Percentiles rank a stretch among this genome's conserved stretches.
These are phyloP conservation scores for Cornus suecica DNA, from an alignment of 148 eudicot genomes.

Conservation along the genomic window DNA sequence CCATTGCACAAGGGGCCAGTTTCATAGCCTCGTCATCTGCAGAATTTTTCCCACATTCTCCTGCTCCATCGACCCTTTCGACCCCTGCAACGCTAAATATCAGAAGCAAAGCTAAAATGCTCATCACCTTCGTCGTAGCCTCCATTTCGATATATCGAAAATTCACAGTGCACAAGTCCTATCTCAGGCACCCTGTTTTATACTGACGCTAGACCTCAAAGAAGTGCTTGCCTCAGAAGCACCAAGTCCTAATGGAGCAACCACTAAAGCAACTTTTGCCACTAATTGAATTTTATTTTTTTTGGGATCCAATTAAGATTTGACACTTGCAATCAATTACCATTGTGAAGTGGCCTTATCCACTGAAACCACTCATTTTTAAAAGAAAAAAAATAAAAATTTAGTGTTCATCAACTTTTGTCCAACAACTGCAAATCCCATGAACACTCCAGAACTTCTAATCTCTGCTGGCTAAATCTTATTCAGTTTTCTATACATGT, in stretches of 20 bases:
- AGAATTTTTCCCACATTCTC: constrained; percentile 32
- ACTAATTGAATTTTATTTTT: too few species aligned
- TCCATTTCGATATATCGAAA: constrained; percentile 3
- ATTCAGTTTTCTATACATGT: too few species aligned
- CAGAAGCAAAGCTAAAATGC: constrained; percentile 22
- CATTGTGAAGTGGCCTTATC: too few species aligned
- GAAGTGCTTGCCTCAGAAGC: background rate
- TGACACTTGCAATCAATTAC: background rate
- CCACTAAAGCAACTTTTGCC: background rate
- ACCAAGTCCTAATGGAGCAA: background rate
- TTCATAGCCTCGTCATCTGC: constrained; percentile 49
- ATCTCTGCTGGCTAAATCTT: too few species aligned
- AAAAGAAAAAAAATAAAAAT: too few species aligned
- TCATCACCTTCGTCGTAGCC: constrained; percentile 22
- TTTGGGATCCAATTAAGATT: background rate
- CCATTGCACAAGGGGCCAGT: constrained; percentile 50
- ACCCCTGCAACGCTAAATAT: background rate
- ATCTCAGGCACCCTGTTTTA: background rate
- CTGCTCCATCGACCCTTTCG: too few species aligned
- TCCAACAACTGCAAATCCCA: too few species aligned
- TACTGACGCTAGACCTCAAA: background rate
- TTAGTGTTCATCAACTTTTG: too few species aligned
- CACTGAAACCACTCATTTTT: too few species aligned
- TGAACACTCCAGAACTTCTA: too few species aligned
- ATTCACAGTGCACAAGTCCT: background rate